phyloP scores from a whole-genome alignment of 306 rosid genomes.

The Glycine soja region DNA sequence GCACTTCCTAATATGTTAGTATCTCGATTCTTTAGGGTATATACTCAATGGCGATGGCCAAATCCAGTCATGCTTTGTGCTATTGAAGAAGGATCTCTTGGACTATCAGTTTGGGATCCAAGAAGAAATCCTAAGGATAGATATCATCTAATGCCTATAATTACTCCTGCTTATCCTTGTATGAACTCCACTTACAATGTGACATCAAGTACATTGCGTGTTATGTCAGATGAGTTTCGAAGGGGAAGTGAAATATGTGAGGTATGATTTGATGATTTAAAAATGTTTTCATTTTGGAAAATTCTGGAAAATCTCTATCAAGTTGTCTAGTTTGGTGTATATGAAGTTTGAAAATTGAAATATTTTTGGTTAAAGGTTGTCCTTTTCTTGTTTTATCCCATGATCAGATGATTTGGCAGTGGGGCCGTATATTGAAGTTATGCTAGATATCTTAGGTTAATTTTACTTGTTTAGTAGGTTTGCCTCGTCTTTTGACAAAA shows the following conservation, averaged over 20 bases:
- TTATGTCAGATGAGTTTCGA: constrained; percentile 88
- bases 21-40: constrained; percentile 94
- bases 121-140: constrained; percentile 86
- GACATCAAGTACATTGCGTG: constrained; percentile 84
- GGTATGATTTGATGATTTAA: constrained; percentile 58
- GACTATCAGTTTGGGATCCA: constrained; percentile 96
- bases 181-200: constrained; percentile 99
- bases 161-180: constrained; percentile 98
- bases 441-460: constrained; percentile 27
- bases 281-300: constrained; percentile 27
- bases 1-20: constrained; percentile 95
- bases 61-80: constrained; percentile 96
- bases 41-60: constrained; percentile 98
- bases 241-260: constrained; percentile 93
- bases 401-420: background rate
- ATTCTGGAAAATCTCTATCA: background rate
- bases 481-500: background rate
- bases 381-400: constrained; percentile 13
- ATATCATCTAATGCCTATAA: constrained; percentile 93
- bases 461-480: constrained; percentile 20
- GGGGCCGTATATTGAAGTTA: constrained; percentile 20
- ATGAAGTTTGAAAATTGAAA: constrained; percentile 32
- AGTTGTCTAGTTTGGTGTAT: constrained; percentile 29
- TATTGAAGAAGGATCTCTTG: constrained; percentile 93
- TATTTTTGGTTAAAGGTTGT: constrained; percentile 26